These are phyloP conservation scores for Purpureocillium lavendulum DNA, from an alignment of 2,329 filamentous ascomycete genomes.

Conservation along the genomic window DNA sequence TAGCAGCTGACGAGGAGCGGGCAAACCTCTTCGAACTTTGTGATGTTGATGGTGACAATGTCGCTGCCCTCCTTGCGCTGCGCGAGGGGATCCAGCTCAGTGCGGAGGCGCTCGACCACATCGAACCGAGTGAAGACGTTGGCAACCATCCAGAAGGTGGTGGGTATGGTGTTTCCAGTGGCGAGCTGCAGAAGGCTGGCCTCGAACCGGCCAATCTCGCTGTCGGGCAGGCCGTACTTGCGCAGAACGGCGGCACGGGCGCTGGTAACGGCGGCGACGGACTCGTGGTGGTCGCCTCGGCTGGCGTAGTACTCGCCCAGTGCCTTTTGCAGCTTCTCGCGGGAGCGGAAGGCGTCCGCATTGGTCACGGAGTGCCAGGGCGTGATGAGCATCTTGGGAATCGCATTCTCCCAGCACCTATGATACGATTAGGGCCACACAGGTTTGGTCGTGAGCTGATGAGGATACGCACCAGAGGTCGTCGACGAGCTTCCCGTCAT, in stretches of 20 bases:
- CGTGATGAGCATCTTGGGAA: conserved; percentile 17
- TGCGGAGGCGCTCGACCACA: conserved; percentile 16
- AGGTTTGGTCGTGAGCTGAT: no score
- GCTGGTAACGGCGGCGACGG: conserved; percentile 19
- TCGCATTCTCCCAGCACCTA: conserved; percentile 16
- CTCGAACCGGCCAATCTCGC: conserved; percentile 20
- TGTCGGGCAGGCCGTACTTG: conserved; percentile 16
- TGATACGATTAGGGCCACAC: no score
- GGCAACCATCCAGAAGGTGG: conserved; percentile 25
- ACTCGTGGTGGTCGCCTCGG: conserved; percentile 13
- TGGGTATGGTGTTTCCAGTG: conserved; percentile 27
- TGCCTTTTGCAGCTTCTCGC: conserved; percentile 11
- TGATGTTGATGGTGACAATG: conserved; percentile 20
- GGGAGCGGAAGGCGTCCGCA: conserved; percentile 14
- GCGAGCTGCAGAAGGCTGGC: conserved; percentile 20
- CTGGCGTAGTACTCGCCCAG: conserved; percentile 22
- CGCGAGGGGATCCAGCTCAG: conserved; percentile 16
- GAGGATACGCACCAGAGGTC: conserved; percentile 27
- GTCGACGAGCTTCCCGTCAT: conserved; percentile 22
- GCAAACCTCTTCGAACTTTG: conserved; percentile 25
- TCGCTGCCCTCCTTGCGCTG: background rate
- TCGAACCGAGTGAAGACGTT: conserved; percentile 18
- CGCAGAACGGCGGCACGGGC: conserved; percentile 17
- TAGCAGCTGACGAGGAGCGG: conserved; percentile 32
- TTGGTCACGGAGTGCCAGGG: conserved; percentile 15